phyloP scores from a whole-genome alignment of 768 basidiomycete genomes.

The Candolleomyces efflorescens region DNA sequence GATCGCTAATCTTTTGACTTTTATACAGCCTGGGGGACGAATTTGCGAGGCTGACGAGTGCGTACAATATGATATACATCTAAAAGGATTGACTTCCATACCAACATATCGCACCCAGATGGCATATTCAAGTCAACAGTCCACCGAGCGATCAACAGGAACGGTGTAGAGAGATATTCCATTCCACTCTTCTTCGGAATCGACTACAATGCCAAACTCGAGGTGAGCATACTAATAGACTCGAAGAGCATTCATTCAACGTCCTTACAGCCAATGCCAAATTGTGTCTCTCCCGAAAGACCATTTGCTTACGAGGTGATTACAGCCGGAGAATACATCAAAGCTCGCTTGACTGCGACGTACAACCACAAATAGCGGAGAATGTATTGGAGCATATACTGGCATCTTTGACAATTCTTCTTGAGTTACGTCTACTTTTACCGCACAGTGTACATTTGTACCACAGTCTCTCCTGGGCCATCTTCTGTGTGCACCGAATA shows the following conservation, averaged over 20 bases:
- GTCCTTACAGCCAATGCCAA: constrained; percentile 42
- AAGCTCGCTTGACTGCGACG: constrained; percentile 63
- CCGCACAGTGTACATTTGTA: constrained; percentile 79
- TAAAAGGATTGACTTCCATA: not conserved
- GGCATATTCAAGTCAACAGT: constrained; percentile 88
- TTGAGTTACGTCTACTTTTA: constrained; percentile 23
- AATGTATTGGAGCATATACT: not conserved
- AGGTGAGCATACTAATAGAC: constrained; percentile 10
- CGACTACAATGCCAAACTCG: constrained; percentile 69
- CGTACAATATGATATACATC: constrained; percentile 14
- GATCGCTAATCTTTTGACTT: not conserved
- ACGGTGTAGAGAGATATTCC: constrained; percentile 69
- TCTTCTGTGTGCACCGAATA: constrained; percentile 50
- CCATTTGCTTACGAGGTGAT: constrained; percentile 65
- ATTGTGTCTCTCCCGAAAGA: constrained; percentile 40
- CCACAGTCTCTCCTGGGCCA: constrained; percentile 37
- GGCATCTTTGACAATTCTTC: not conserved
- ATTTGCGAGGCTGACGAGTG: constrained; percentile 87
- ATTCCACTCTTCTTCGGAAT: constrained; percentile 91
- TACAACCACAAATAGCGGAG: constrained; percentile 36
- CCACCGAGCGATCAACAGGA: constrained; percentile 80
- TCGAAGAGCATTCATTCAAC: not conserved
- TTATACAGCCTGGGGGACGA: constrained; percentile 71
- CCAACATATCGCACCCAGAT: constrained; percentile 39
- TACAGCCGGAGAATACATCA: constrained; percentile 82